Base-by-base conservation (phyloP, 345 rosid genomes). In the Turnera subulata region DNA sequence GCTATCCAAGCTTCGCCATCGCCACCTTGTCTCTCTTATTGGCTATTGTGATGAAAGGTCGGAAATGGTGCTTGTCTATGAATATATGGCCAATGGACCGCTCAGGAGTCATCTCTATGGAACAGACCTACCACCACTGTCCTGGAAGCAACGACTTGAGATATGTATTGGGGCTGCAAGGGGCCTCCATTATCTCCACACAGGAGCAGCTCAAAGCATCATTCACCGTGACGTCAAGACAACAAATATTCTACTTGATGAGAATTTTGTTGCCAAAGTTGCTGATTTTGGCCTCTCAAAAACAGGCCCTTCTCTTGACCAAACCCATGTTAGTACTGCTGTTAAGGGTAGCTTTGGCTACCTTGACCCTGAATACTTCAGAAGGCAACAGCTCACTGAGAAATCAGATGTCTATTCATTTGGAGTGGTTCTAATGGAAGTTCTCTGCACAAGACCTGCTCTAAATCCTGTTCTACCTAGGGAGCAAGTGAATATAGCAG, bases 311-410 rank as follows among this genome's bases (percentile, higher is more conserved):
- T 61, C 96, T 45, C 65, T 94, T 2, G 96, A 90, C 70, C 97
- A 94, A 68, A 90, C 97, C 1, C 99, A 94, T 60, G 99, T 94
- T 52, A 94, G 97, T 63, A 94, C 99, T 5, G 99, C 97, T 2
- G 99, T 94, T n/a, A 94, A 94, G 78, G 99, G 99, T 58, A 94
- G 99, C 70, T 94, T 94, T 24, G 97, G 99, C 39, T 94, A 94
- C 69, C 90, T 94, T 1, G 99, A 94, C 62, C 97, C 99, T 1
- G 99, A 94, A 47, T 94, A 94, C 80, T 94, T 94, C 71, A 82
- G 99, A 58, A 85, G 97, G 77, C 99, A 94, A 64, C 96, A 90
- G 67, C 78, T 94, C 17, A 94, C 99, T 0, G 96, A 94, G 76
- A 94, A 94, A 72, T 90, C 97, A 0, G 99, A 94, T 25, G 99